Evolutionary conservation across 805 yeast species (phyloP).

Genomic region (Ogataea degrootiae): DNA sequence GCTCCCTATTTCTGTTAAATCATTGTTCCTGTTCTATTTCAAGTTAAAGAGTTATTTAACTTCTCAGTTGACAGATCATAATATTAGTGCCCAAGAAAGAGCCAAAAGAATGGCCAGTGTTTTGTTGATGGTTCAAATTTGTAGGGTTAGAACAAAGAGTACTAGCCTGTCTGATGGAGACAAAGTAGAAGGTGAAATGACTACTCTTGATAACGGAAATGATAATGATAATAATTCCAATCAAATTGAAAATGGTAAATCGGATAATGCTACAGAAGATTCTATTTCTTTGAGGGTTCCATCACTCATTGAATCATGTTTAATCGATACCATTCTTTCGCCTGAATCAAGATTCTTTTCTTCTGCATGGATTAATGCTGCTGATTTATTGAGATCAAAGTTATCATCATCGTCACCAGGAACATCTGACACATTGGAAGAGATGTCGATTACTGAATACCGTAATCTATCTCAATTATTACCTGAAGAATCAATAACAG

Average conservation of each 20-base stretch:
- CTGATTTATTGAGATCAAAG: conserved; percentile 21
- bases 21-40: conserved; percentile 60
- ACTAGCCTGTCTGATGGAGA: conserved; percentile 38
- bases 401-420: not conserved
- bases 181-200: conserved; percentile 2
- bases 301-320: conserved; percentile 77
- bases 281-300: conserved; percentile 55
- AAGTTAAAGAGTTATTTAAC: conserved; percentile 62
- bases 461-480: conserved; percentile 25
- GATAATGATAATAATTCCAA: not conserved
- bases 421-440: not conserved
- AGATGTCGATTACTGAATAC: not conserved
- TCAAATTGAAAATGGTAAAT: conserved; percentile 24
- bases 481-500: conserved; percentile 21
- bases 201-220: not conserved
- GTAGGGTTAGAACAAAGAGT: conserved; percentile 62
- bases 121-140: conserved; percentile 58
- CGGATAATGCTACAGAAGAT: not conserved
- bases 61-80: conserved; percentile 58
- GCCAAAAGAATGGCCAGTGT: conserved; percentile 64
- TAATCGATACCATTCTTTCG: conserved; percentile 65
- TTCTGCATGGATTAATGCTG: conserved; percentile 63
- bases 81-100: conserved; percentile 55
- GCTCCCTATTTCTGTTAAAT: conserved; percentile 67
- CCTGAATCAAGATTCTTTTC: conserved; percentile 76